phyloP scores from a whole-genome alignment of 2,329 filamentous ascomycete genomes.

The Blumeria hordei region DNA sequence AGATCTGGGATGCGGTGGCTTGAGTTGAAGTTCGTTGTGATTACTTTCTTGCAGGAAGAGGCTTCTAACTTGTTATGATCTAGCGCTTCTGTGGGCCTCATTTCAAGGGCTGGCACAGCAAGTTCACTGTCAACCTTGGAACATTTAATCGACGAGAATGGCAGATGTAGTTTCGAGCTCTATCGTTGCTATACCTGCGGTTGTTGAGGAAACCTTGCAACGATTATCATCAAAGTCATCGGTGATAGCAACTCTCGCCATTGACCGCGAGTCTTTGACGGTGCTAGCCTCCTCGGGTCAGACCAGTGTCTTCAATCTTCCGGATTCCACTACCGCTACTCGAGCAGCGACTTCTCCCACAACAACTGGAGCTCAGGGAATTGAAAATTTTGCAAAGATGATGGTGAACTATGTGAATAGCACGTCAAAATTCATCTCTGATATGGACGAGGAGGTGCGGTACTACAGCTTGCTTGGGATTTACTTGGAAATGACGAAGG shows the following conservation, averaged over 20 bases:
- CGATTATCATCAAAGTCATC: constrained; percentile 49
- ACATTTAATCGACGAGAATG: neutral
- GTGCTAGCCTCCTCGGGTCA: constrained; percentile 24
- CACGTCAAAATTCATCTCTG: constrained; percentile 44
- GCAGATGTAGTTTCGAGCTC: neutral
- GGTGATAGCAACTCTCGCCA: constrained; percentile 52
- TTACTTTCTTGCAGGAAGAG: too few relatives aligned
- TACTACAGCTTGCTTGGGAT: neutral
- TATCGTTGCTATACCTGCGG: neutral
- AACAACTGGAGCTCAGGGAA: neutral
- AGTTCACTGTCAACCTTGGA: too few relatives aligned
- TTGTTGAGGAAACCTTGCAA: constrained; percentile 10
- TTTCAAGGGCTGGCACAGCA: too few relatives aligned
- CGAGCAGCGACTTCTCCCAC: neutral
- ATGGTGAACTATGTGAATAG: constrained; percentile 53
- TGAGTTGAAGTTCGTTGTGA: too few relatives aligned
- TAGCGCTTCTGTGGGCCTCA: too few relatives aligned
- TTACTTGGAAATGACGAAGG: neutral
- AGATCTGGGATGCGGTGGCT: too few relatives aligned
- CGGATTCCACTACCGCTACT: neutral
- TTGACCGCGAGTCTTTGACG: constrained; percentile 46
- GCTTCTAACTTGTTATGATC: too few relatives aligned
- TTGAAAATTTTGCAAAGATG: constrained; percentile 40
- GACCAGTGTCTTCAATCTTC: neutral
- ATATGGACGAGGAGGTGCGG: constrained; percentile 43